Evolutionary conservation across 2,329 filamentous ascomycete species (phyloP), one percentile per base, ranked within the genome.

Genomic region (Cercospora berteroae): DNA sequence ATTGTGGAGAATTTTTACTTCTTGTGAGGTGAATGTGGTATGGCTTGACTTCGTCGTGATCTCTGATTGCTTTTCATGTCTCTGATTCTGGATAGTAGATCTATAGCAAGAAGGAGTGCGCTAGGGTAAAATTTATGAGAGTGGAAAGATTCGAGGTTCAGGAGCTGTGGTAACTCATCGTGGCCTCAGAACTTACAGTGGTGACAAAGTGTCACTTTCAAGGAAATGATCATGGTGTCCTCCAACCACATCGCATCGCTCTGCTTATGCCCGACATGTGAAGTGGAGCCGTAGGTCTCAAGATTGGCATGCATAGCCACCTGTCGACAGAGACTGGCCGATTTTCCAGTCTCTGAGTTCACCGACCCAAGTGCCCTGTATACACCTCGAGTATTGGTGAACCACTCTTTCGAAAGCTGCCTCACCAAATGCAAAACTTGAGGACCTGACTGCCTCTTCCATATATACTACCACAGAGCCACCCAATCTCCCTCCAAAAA

Each of bases 191-290:
- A 39, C 36, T 39, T 39, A 39, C 16, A 39, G 36, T n/a, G 36
- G 5, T 39, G 16, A 39, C 36, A n/a, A 39, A n/a, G 3, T 39
- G 16, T 3, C 6, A 39, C 2, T 7, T 8, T 39, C 16, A n/a
- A 13, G 0, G 1, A 8, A 39, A 39, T 8, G 36, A n/a, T 39
- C 0, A 1, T n/a, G 5, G 36, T 39, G 36, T 39, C 4, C 2
- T n/a, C 36, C 36, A n/a, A 39, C 36, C 36, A 39, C 36, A n/a
- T 39, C 6, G 36, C 36, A 1, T 39, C 36, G 36, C 16, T n/a
- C 36, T 39, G 36, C 36, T 39, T 39, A 39, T 1, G 36, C 8
- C 6, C 0, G n/a, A 3, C 0, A 0, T 8, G 1, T 8, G 1
- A 3, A 39, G n/a, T n/a, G 36, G 36, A 39, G 16, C 16, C 3